Conservation (phyloP, 2,329 filamentous ascomycete genomes). For the Onygena corvina region DNA sequence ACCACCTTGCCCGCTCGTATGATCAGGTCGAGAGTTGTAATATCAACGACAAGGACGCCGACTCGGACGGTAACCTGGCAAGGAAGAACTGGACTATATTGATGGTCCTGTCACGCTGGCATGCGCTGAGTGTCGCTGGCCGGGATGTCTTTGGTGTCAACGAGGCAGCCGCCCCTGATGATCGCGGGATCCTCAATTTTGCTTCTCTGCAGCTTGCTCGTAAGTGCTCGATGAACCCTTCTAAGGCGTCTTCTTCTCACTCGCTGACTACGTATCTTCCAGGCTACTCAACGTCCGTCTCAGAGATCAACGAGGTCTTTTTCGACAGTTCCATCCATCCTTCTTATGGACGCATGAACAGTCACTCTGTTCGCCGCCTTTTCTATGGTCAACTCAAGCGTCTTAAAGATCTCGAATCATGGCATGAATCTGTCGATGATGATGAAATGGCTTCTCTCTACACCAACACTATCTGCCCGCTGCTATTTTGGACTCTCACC, state of each 20-base stretch:
- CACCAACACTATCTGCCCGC: slow-evolving; percentile 29
- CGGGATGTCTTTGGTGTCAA: slow-evolving; percentile 28
- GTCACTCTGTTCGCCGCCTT: slow-evolving; percentile 28
- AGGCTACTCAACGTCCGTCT: slow-evolving; percentile 29
- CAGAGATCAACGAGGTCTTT: slow-evolving; percentile 24
- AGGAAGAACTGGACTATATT: slow-evolving; percentile 32
- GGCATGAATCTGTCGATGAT: slow-evolving; percentile 21
- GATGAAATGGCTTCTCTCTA: slow-evolving; percentile 21
- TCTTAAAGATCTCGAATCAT: slow-evolving; percentile 27
- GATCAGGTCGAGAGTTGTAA: slow-evolving; percentile 29
- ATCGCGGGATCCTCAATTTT: slow-evolving; percentile 29
- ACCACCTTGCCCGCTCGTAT: slow-evolving; percentile 29
- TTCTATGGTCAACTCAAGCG: slow-evolving; percentile 29
- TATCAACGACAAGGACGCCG: slow-evolving; percentile 24
- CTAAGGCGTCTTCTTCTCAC: neutral
- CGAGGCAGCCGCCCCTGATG: slow-evolving; percentile 30
- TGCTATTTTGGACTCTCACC: slow-evolving; percentile 34
- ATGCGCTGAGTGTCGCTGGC: slow-evolving; percentile 32
- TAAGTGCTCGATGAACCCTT: slow-evolving; percentile 26
- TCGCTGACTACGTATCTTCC: neutral
- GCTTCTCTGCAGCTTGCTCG: slow-evolving; percentile 28
- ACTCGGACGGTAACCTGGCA: slow-evolving; percentile 32
- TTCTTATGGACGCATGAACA: slow-evolving; percentile 27
- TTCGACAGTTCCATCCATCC: slow-evolving; percentile 26
- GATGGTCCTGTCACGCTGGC: slow-evolving; percentile 32